Conservation (phyloP, 1,284 basidiomycete species). For the Naganishia cerealis region DNA sequence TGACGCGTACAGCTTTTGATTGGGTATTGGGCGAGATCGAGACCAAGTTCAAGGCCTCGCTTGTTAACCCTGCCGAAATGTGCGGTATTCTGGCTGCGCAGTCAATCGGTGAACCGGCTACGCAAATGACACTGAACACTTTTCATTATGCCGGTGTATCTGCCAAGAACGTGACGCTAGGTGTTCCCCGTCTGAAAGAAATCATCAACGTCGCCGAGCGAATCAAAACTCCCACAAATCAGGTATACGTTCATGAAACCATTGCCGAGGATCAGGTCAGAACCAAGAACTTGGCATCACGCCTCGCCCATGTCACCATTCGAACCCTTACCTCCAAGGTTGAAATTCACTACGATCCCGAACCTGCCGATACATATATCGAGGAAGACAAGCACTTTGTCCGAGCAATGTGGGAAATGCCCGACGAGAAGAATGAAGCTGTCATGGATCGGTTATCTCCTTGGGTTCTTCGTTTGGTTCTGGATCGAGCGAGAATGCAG, state of each 20-base stretch:
- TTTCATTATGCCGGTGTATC: slow-evolving; percentile 99
- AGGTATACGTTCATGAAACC: slow-evolving; percentile 80
- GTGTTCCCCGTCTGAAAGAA: slow-evolving; percentile 95
- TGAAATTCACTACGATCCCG: slow-evolving; percentile 98
- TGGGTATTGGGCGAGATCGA: slow-evolving; percentile 98
- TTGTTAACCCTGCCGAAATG: slow-evolving; percentile 96
- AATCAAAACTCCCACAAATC: slow-evolving; percentile 95
- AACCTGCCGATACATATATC: slow-evolving; percentile 87
- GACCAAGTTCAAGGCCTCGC: slow-evolving; percentile 85
- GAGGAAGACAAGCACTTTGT: slow-evolving; percentile 96
- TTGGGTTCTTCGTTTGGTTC: slow-evolving; percentile 93
- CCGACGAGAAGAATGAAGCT: slow-evolving; percentile 90
- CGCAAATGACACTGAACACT: slow-evolving; percentile 95
- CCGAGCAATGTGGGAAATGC: slow-evolving; percentile 98
- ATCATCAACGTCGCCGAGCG: slow-evolving; percentile 99
- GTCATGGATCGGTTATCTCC: slow-evolving; percentile 91
- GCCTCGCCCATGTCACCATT: slow-evolving; percentile 85
- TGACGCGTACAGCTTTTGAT: slow-evolving; percentile 89
- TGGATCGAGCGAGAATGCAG: slow-evolving; percentile 96
- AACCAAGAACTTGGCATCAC: slow-evolving; percentile 51
- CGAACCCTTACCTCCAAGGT: slow-evolving; percentile 92
- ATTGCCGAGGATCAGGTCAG: slow-evolving; percentile 71
- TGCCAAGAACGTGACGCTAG: slow-evolving; percentile 94
- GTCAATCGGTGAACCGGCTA: slow-evolving; percentile 98
- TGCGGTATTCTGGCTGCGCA: slow-evolving; percentile 97